These are phyloP conservation scores for Thozetella sp. DNA, from an alignment of 495 filamentous ascomycete species.

Conservation along the genomic window DNA sequence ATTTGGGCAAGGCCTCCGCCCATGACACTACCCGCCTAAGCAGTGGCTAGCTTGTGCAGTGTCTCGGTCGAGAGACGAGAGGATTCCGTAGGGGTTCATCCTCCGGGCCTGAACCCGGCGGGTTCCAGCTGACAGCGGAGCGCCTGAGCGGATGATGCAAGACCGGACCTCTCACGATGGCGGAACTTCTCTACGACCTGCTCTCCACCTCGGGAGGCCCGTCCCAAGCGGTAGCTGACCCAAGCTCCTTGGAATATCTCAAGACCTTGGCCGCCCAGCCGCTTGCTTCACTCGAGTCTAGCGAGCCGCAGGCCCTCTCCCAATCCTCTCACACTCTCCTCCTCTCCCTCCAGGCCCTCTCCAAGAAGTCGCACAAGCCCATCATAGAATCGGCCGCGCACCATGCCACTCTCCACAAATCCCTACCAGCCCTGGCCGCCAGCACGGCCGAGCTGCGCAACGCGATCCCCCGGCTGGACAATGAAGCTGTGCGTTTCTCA, in stretches of 20 bases:
- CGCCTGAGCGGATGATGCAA: no score
- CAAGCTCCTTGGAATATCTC: conserved; percentile 80
- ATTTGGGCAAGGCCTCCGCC: no score
- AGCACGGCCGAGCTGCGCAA: conserved; percentile 66
- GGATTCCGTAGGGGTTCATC: no score
- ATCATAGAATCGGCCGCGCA: conserved; percentile 81
- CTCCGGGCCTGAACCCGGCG: no score
- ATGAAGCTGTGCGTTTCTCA: conserved; percentile 76
- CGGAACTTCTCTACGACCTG: conserved; percentile 33
- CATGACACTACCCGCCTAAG: no score
- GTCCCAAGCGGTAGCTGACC: conserved; percentile 47
- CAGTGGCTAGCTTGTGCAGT: no score
- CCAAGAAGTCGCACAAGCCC: conserved; percentile 87
- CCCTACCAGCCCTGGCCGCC: conserved; percentile 67
- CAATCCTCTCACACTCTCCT: conserved; percentile 83
- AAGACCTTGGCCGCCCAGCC: conserved; percentile 78
- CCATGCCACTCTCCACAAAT: conserved; percentile 67
- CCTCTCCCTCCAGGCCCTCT: conserved; percentile 84
- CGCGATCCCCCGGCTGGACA: conserved; percentile 78
- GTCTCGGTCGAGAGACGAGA: no score
- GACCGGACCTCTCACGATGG: conserved; percentile 19
- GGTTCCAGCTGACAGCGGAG: no score
- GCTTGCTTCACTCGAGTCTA: conserved; percentile 67
- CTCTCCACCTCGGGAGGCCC: conserved; percentile 16
- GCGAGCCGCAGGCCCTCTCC: conserved; percentile 77